Conservation (phyloP, 2,329 filamentous ascomycete species). For the Ceratocystis diversiconidia region DNA sequence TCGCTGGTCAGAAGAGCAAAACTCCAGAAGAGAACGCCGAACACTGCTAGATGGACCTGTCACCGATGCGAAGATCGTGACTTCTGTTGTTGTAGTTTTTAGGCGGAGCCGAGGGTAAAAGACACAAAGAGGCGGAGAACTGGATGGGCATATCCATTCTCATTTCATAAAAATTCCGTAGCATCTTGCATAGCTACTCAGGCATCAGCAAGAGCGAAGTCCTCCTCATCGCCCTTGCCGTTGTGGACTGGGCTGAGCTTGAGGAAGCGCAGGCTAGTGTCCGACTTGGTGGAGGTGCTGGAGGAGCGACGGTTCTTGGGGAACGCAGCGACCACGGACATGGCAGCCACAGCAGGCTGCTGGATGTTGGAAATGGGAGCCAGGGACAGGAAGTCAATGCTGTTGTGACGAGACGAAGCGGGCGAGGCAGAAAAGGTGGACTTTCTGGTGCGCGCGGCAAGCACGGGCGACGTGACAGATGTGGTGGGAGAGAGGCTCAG, state of each 20-base stretch:
- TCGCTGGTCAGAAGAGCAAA: background rate
- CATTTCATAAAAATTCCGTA: background rate
- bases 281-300: slow-evolving; percentile 34
- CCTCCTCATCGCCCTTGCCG: slow-evolving; percentile 44
- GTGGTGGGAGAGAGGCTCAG: slow-evolving; percentile 45
- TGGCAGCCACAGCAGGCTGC: background rate
- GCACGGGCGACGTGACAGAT: slow-evolving; percentile 40
- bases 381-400: slow-evolving; percentile 20
- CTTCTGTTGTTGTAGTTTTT: background rate
- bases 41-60: background rate
- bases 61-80: background rate
- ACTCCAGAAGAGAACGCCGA: slow-evolving; percentile 1
- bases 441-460: slow-evolving; percentile 22
- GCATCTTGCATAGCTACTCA: background rate
- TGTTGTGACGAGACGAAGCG: slow-evolving; percentile 21
- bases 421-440: background rate
- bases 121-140: background rate
- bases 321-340: slow-evolving; percentile 21
- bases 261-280: slow-evolving; percentile 35
- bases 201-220: slow-evolving; percentile 29
- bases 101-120: background rate
- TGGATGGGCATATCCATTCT: slow-evolving; percentile 16
- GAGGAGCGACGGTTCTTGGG: slow-evolving; percentile 35
- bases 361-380: slow-evolving; percentile 8
- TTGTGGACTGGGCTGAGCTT: slow-evolving; percentile 52